Evolutionary conservation across 2,329 filamentous ascomycete genomes (phyloP).

Genomic region (Orbilia brochopaga): DNA sequence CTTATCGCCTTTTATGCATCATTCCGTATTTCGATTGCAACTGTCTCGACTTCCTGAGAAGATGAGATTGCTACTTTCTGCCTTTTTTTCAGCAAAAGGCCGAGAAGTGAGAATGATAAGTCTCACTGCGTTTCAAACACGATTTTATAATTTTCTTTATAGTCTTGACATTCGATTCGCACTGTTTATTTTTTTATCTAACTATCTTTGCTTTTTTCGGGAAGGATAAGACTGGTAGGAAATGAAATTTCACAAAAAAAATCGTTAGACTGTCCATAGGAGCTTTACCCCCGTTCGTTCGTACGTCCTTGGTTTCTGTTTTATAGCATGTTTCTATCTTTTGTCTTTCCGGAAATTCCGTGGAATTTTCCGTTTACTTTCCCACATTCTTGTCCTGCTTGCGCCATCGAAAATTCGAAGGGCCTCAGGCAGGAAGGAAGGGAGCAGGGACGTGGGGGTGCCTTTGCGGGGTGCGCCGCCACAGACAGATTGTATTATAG

Average conservation of each 20-base stretch:
- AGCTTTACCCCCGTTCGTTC: not conserved
- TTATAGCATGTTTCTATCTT: not conserved
- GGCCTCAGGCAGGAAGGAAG: too few species aligned
- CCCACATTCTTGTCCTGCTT: constrained; percentile 18
- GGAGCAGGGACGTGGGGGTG: constrained; percentile 11
- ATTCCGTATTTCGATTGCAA: constrained; percentile 33
- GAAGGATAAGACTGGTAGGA: not conserved
- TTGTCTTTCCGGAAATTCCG: not conserved
- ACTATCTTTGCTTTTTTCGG: constrained; percentile 28
- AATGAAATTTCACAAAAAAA: not conserved
- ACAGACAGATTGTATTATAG: constrained; percentile 50
- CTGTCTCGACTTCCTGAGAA: not conserved
- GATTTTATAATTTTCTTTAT: constrained; percentile 5
- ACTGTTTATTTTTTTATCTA: constrained; percentile 29
- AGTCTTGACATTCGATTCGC: constrained; percentile 18
- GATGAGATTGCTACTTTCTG: too few species aligned
- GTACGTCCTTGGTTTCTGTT: not conserved
- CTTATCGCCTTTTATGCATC: constrained; percentile 24
- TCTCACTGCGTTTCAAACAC: constrained; percentile 13
- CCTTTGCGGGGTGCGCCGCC: constrained; percentile 1
- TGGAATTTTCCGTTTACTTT: not conserved
- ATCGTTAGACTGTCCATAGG: not conserved
- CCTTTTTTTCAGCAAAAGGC: not conserved
- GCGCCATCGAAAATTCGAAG: not conserved
- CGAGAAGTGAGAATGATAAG: constrained; percentile 29